Evolutionary conservation across 352 stramenopile genomes (phyloP).

Genomic region (Pythium utonaiense): DNA sequence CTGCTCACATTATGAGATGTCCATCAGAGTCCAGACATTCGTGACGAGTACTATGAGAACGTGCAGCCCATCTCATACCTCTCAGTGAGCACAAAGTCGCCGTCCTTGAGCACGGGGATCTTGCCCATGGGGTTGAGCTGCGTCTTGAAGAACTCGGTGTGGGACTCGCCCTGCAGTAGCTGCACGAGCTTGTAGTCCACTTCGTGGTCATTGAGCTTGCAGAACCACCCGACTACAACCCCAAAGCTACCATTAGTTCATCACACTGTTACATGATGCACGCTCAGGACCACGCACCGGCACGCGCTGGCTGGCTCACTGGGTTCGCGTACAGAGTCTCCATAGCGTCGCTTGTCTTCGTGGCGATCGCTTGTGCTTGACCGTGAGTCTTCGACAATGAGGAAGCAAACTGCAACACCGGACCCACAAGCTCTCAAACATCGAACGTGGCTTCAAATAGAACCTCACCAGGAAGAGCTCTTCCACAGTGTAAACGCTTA

Average conservation of each 20-base stretch:
- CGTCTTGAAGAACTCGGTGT: constrained; percentile 44
- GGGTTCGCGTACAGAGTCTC: constrained; percentile 54
- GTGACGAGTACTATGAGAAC: not conserved
- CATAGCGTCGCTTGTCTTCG: constrained; percentile 17
- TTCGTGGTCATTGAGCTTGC: constrained; percentile 61
- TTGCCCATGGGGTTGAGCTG: constrained; percentile 57
- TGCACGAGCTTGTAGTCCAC: constrained; percentile 61
- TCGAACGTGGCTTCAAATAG: not conserved
- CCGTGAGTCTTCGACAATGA: not conserved
- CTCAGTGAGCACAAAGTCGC: constrained; percentile 61
- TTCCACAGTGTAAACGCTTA: not conserved
- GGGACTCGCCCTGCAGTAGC: constrained; percentile 44
- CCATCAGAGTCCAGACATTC: not conserved
- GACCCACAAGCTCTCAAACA: not conserved
- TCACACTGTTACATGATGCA: no score
- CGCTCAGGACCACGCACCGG: no score
- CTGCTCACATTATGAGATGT: constrained; percentile 15
- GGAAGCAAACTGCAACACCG: not conserved
- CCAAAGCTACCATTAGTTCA: not conserved
- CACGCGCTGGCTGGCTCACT: constrained; percentile 64
- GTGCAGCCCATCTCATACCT: constrained; percentile 31
- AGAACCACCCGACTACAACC: constrained; percentile 57
- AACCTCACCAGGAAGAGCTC: not conserved
- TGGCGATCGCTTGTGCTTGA: not conserved
- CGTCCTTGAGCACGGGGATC: constrained; percentile 66